Evolutionary conservation across 805 yeast genomes (phyloP).

Genomic region (Wickerhamomyces xylosicus): DNA sequence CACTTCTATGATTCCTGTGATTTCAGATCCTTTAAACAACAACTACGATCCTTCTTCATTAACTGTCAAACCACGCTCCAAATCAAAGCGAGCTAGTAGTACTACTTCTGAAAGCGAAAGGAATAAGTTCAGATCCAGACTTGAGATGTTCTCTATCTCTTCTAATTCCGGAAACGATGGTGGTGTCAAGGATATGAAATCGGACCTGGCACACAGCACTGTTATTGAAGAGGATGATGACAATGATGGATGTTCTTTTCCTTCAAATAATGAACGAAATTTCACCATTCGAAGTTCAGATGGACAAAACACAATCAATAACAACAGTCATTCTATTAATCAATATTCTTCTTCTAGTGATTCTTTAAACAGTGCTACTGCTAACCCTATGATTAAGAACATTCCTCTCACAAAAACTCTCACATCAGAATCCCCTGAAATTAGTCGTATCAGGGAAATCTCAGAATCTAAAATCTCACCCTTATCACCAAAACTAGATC

Average conservation of each 20-base stretch:
- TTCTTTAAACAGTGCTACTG: too few species aligned
- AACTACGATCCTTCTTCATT: too few species aligned
- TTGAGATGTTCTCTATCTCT: slow-evolving; percentile 1
- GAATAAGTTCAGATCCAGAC: slow-evolving; percentile 10
- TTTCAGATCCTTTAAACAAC: not conserved
- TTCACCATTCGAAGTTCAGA: not conserved
- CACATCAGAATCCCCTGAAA: slow-evolving; percentile 8
- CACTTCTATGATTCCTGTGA: not conserved
- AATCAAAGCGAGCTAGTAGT: slow-evolving; percentile 17
- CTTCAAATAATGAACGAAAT: not conserved
- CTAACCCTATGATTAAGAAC: not conserved
- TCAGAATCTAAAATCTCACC: slow-evolving; percentile 10
- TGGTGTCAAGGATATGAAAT: not conserved
- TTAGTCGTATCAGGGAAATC: slow-evolving; percentile 1
- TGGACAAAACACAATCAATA: not conserved
- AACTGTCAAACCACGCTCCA: not conserved
- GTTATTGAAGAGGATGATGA: not conserved
- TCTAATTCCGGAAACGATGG: not conserved
- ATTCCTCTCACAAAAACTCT: slow-evolving; percentile 1
- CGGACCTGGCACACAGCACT: not conserved
- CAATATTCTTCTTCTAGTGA: too few species aligned
- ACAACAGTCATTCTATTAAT: too few species aligned
- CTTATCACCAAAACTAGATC: slow-evolving; percentile 11
- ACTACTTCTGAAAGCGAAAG: slow-evolving; percentile 14
- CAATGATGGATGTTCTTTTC: not conserved